Conservation (phyloP, 2,329 filamentous ascomycete species). For the Westerdykella sp. region DNA sequence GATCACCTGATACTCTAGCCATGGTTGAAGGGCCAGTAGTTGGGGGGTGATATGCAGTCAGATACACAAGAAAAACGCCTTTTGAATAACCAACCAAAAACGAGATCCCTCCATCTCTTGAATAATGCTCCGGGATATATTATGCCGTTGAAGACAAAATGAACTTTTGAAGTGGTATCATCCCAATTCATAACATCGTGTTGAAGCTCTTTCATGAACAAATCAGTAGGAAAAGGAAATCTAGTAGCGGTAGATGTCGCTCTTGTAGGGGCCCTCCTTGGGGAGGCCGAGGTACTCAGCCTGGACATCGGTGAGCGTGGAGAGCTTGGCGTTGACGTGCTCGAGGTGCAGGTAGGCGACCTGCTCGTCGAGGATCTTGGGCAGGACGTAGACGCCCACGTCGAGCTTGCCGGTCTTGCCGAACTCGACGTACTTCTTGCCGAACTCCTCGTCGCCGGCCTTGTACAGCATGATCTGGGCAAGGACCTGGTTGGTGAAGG, state of each 20-base stretch:
- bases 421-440: slow-evolving; percentile 94
- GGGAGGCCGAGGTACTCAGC: slow-evolving; percentile 90
- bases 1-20: slow-evolving; percentile 27
- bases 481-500: slow-evolving; percentile 99
- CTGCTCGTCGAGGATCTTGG: slow-evolving; percentile 99
- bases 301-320: slow-evolving; percentile 76
- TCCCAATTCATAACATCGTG: slow-evolving; percentile 55
- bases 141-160: slow-evolving; percentile 59
- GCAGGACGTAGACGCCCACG: slow-evolving; percentile 89
- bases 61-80: not conserved
- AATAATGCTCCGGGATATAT: slow-evolving; percentile 16
- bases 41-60: slow-evolving; percentile 28
- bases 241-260: slow-evolving; percentile 65
- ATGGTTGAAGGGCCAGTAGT: slow-evolving; percentile 35
- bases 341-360: slow-evolving; percentile 88
- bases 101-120: slow-evolving; percentile 21
- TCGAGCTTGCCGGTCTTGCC: slow-evolving; percentile 86
- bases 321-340: slow-evolving; percentile 93
- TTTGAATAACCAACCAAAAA: slow-evolving; percentile 13
- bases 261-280: slow-evolving; percentile 89
- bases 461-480: slow-evolving; percentile 99
- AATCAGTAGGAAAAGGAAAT: slow-evolving; percentile 24
- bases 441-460: slow-evolving; percentile 77
- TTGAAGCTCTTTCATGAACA: slow-evolving; percentile 39
- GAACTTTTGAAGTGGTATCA: slow-evolving; percentile 51